Percentiles rank a stretch among this genome's conserved stretches.
phyloP scores from a whole-genome alignment of 768 basidiomycete genomes.

The Boletus tomentosulus region DNA sequence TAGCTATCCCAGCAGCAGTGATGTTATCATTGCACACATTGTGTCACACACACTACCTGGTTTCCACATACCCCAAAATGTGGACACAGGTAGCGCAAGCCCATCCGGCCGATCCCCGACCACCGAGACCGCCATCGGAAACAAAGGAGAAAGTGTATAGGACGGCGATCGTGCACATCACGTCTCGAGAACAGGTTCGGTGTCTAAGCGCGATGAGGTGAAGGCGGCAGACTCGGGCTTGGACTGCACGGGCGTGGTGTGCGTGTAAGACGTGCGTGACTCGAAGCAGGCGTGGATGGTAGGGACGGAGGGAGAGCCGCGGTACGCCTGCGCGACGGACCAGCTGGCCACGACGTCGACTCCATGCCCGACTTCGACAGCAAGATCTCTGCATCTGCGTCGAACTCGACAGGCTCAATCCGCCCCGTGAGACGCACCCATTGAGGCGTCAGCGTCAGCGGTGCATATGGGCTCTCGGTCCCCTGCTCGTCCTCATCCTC shows the following conservation, averaged over 20 bases:
- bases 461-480: conserved; percentile 14
- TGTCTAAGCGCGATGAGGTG: no score
- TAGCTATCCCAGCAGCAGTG: no score
- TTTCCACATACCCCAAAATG: no score
- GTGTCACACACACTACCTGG: no score
- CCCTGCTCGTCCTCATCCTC: conserved; percentile 6
- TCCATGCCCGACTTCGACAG: conserved; percentile 11
- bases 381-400: conserved; percentile 47
- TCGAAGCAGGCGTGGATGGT: not conserved
- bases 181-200: no score
- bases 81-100: no score
- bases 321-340: not conserved
- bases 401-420: conserved; percentile 55
- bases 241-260: not conserved
- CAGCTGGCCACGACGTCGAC: not conserved
- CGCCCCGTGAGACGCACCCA: conserved; percentile 49
- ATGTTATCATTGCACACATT: no score
- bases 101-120: no score
- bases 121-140: no score
- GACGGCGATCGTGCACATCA: no score
- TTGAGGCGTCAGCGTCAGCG: conserved; percentile 18
- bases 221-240: not conserved
- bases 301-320: not conserved
- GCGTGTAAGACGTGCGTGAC: not conserved
- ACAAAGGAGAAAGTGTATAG: no score